Conservation (phyloP, 768 basidiomycete genomes). For the Tricholoma sp. region DNA sequence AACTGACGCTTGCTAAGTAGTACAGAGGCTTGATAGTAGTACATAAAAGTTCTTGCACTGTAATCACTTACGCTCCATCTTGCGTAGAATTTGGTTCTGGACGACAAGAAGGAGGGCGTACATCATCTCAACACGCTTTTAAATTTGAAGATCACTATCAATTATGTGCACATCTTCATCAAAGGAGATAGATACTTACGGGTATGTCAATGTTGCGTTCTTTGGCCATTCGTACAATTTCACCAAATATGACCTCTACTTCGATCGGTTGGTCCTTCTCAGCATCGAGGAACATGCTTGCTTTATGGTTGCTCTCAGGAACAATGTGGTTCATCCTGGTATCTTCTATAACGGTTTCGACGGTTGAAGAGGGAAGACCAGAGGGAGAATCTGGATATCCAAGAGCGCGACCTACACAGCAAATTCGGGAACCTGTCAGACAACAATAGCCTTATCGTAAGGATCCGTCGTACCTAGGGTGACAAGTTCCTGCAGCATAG, state of each 20-base stretch:
- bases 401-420: slow-evolving; percentile 12
- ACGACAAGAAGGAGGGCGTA: slow-evolving; percentile 55
- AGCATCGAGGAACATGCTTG: slow-evolving; percentile 62
- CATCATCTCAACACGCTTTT: slow-evolving; percentile 56
- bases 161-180: background rate
- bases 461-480: slow-evolving; percentile 26
- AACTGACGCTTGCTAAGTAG: too few relatives aligned
- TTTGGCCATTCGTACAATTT: slow-evolving; percentile 51
- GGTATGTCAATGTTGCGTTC: slow-evolving; percentile 41
- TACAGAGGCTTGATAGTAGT: too few relatives aligned
- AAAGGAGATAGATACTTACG: slow-evolving; percentile 32
- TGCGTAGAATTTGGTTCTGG: slow-evolving; percentile 56
- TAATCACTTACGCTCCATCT: slow-evolving; percentile 11
- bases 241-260: slow-evolving; percentile 62
- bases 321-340: slow-evolving; percentile 33
- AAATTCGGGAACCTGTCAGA: background rate
- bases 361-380: slow-evolving; percentile 42
- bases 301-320: slow-evolving; percentile 41
- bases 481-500: slow-evolving; percentile 41
- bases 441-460: background rate
- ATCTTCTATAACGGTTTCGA: slow-evolving; percentile 31
- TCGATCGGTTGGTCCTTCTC: slow-evolving; percentile 55
- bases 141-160: background rate
- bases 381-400: slow-evolving; percentile 23
- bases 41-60: too few relatives aligned